Evolutionary conservation across 192 early-diverging fungal species (phyloP).

Genomic region (Entomortierella beljakovae): DNA sequence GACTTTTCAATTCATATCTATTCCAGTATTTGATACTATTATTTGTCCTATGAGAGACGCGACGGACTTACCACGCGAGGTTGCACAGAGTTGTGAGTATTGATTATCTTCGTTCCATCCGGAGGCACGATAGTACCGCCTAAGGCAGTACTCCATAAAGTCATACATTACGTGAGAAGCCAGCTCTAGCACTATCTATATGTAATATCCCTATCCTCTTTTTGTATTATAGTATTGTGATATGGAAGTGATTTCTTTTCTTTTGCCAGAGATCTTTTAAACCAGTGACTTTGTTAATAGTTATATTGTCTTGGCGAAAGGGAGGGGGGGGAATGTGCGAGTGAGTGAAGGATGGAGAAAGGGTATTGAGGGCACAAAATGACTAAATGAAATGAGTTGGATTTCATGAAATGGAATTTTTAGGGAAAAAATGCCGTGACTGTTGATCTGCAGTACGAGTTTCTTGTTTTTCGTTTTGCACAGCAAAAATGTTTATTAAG

Average conservation of each 20-base stretch:
- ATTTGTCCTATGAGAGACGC: background rate
- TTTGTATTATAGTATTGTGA: background rate
- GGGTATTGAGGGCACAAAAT: no score
- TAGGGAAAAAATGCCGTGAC: no score
- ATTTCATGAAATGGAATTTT: no score
- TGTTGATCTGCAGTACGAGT: no score
- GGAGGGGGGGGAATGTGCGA: no score
- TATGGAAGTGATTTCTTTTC: background rate
- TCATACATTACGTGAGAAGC: conserved; percentile 70
- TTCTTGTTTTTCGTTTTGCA: no score
- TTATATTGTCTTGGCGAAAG: background rate
- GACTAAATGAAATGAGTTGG: no score
- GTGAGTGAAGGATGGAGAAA: no score
- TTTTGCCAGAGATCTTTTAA: background rate
- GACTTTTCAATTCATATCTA: no score
- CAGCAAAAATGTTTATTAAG: no score
- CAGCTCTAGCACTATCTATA: conserved; percentile 9
- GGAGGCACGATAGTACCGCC: conserved; percentile 80
- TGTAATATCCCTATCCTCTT: background rate
- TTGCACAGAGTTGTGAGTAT: conserved; percentile 84
- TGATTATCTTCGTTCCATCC: conserved; percentile 85
- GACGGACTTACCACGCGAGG: conserved; percentile 62
- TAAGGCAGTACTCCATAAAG: conserved; percentile 84
- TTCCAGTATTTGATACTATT: background rate
- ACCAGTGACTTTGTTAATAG: background rate